Conservation (phyloP, 106 monocot genomes). For the Allium sativum region DNA sequence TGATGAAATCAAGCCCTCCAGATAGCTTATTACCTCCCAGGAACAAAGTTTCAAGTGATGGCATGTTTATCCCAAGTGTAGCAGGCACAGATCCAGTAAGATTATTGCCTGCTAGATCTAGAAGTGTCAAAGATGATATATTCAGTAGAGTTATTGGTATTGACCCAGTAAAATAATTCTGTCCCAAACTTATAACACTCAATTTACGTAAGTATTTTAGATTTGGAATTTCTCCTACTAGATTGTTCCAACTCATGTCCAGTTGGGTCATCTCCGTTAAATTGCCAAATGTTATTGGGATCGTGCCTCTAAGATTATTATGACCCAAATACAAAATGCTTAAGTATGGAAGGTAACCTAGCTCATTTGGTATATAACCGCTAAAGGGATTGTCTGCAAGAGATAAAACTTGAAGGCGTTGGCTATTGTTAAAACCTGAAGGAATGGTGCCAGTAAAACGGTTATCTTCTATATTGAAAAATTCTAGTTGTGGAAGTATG, state of each 20-base stretch:
- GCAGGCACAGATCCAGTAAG: constrained; percentile 3
- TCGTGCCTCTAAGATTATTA: constrained; percentile 2
- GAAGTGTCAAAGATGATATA: background rate
- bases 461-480: background rate
- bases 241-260: background rate
- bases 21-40: background rate
- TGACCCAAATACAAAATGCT: background rate
- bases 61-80: background rate
- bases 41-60: background rate
- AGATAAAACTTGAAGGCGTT: background rate
- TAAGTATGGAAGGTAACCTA: background rate
- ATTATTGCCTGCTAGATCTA: background rate
- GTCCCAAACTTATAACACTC: background rate
- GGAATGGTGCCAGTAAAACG: background rate
- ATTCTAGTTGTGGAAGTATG: background rate
- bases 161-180: background rate
- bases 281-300: constrained; percentile 2
- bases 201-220: background rate
- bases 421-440: background rate
- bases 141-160: constrained; percentile 1
- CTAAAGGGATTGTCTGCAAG: background rate
- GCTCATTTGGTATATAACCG: constrained; percentile 4
- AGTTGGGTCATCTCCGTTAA: background rate
- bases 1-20: background rate
- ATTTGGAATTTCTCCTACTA: background rate